Conservation (phyloP, 83 land plant genomes). For the Picea abies region DNA sequence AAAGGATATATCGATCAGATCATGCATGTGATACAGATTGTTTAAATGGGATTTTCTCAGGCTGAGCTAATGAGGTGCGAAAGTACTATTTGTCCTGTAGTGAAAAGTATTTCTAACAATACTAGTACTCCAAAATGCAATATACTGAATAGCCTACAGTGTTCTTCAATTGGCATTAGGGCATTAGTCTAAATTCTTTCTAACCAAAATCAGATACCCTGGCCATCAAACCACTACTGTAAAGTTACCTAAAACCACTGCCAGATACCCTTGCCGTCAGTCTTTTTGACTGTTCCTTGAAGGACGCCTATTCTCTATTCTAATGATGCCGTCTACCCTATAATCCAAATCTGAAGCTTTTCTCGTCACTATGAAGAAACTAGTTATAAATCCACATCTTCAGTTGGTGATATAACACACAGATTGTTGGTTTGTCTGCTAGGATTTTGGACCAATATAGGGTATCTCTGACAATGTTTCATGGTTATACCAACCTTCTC, state of each 20-base stretch:
- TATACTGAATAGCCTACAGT: background rate
- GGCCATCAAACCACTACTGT: background rate
- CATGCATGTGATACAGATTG: too few species aligned
- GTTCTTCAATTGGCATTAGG: background rate
- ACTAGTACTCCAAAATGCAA: background rate
- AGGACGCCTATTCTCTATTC: background rate
- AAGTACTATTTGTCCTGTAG: too few species aligned
- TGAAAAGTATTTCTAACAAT: background rate
- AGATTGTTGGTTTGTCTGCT: background rate
- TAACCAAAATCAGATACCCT: background rate
- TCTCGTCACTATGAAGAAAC: background rate
- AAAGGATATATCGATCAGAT: too few species aligned
- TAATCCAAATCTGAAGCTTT: background rate
- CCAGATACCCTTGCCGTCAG: background rate
- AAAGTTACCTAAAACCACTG: background rate
- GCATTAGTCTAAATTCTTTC: background rate
- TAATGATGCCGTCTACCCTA: background rate
- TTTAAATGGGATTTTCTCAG: too few species aligned
- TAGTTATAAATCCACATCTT: background rate
- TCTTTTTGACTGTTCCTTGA: too few species aligned
- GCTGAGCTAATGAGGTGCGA: too few species aligned
- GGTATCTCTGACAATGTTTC: background rate
- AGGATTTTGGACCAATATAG: background rate
- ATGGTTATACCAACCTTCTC: background rate
- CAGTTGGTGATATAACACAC: background rate